A percentile compares a stretch with the other conserved stretches of the same genome.
These are phyloP conservation scores for Penicillium ochrochloron DNA, from an alignment of 495 filamentous ascomycete genomes.

Conservation along the genomic window DNA sequence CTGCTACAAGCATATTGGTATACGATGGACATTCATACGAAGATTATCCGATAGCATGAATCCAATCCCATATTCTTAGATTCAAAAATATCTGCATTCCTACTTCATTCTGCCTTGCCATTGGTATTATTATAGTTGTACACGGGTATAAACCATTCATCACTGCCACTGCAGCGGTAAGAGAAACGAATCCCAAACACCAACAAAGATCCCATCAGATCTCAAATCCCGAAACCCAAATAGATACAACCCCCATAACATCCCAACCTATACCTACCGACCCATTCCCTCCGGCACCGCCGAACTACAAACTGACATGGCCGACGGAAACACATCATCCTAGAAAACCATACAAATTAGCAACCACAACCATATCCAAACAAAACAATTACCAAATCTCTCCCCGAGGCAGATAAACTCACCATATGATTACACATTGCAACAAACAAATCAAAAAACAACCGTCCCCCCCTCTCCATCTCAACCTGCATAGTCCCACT, in stretches of 20 bases:
- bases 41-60: background rate
- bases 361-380: slow-evolving; percentile 13
- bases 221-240: background rate
- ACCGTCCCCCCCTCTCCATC: slow-evolving; percentile 83
- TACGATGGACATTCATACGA: slow-evolving; percentile 4
- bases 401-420: slow-evolving; percentile 17
- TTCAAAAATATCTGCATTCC: slow-evolving; percentile 11
- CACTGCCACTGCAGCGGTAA: background rate
- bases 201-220: background rate
- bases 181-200: slow-evolving; percentile 5
- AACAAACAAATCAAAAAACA: slow-evolving; percentile 94
- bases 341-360: slow-evolving; percentile 10
- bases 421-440: slow-evolving; percentile 90
- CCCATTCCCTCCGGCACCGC: slow-evolving; percentile 10
- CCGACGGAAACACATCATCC: slow-evolving; percentile 32
- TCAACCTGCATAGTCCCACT: slow-evolving; percentile 97
- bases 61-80: slow-evolving; percentile 1
- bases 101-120: slow-evolving; percentile 1
- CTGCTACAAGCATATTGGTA: background rate
- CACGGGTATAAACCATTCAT: slow-evolving; percentile 30
- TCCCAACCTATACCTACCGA: slow-evolving; percentile 18
- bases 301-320: slow-evolving; percentile 28
- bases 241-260: background rate
- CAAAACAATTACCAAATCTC: background rate
- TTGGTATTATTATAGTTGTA: slow-evolving; percentile 22